phyloP scores from a whole-genome alignment of 1,139 yeast genomes.

The Geotrichum reessii region DNA sequence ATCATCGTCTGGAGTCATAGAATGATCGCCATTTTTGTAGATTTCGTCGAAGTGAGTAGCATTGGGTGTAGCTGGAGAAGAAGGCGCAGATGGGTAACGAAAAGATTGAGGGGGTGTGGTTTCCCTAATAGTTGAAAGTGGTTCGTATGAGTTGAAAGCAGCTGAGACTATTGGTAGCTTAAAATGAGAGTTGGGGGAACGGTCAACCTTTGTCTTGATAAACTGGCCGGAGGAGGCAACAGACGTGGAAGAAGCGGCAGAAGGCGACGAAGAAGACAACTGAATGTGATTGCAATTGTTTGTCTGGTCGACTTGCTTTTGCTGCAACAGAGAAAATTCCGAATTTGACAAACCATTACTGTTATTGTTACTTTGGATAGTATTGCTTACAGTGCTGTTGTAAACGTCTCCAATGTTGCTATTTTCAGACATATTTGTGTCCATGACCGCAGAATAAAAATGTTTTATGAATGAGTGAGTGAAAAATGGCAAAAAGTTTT shows the following conservation, averaged over 20 bases:
- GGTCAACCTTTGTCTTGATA: slow-evolving; percentile 3
- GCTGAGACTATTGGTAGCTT: slow-evolving; percentile 6
- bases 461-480: not conserved
- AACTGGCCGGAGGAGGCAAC: slow-evolving; percentile 3
- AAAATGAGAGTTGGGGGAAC: not conserved
- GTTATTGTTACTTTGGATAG: not conserved
- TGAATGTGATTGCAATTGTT: not conserved
- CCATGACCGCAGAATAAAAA: not conserved
- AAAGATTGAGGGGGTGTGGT: slow-evolving; percentile 19
- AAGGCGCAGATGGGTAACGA: slow-evolving; percentile 13
- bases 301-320: not conserved
- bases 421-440: slow-evolving; percentile 5
- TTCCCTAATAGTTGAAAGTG: slow-evolving; percentile 14
- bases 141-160: slow-evolving; percentile 8
- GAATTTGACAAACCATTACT: not conserved
- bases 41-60: slow-evolving; percentile 16
- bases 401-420: not conserved
- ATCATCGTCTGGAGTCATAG: slow-evolving; percentile 10
- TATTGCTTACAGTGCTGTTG: not conserved
- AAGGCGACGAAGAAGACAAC: not conserved
- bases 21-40: slow-evolving; percentile 10
- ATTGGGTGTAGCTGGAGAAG: slow-evolving; percentile 19
- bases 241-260: not conserved
- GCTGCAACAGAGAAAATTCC: not conserved
- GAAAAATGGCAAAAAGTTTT: not conserved